Base-by-base conservation (phyloP, 2,329 filamentous ascomycete species). In the Cytospora mali region DNA sequence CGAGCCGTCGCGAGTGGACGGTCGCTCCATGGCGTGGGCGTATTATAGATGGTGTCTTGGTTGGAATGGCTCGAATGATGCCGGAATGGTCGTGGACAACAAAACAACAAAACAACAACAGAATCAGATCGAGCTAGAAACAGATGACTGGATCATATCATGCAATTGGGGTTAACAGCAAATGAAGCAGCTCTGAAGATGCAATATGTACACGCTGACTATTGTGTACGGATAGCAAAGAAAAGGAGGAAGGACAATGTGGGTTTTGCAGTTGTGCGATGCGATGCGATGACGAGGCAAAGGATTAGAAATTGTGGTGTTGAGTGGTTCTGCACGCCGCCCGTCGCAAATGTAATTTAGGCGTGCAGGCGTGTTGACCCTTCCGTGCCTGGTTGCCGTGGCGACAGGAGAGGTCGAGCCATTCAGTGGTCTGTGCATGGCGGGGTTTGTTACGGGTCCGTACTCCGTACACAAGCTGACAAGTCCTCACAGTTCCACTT, bases 11-110 rank as follows among this genome's bases (percentile, higher is more conserved):
- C 27, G 54, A 35, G 54, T 50, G 29, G 58, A 35, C 31, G 57
- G 51, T 9, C 57, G 64, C 31, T 66, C 64, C 64, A 66, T 64
- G 14, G 23, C 55, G 53, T 29, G 16, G n/a, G 57, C 42, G 42
- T 51, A 2, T 23, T 25, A 33, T 31, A 39, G 29, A 31, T 18
- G 57, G 13, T 25, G 16, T 23, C 33, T 13, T 13, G n/a, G 27
- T 4, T 52, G 4, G 6, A 25, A 21, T 53, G 57, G 49, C 16
- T n/a, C n/a, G 33, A 21, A 35, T 25, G 14, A 18, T n/a, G 57
- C 23, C 28, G 23, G 27, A 50, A 29, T 31, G 48, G 57, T 53
- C 18, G 50, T 42, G 23, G 46, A 53, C 25, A 48, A 54, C 35
- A 60, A 28, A 48, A 21, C 57, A 53, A 58, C 31, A 35, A 48